phyloP scores from a whole-genome alignment of 371 early-diverging fungal genomes.

The Funneliformis caledonium region DNA sequence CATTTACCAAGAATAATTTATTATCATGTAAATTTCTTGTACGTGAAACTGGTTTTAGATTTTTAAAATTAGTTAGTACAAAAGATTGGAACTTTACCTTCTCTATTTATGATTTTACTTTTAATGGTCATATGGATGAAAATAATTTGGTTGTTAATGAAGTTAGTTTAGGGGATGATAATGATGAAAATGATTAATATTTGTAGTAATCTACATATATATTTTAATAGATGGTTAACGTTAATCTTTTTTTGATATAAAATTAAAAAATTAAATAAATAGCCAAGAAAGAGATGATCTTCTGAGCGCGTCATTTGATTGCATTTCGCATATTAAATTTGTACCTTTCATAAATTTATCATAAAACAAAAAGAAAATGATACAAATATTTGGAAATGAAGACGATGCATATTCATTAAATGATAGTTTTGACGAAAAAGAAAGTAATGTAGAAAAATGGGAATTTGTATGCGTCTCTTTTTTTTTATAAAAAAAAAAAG shows the following conservation, averaged over 20 bases:
- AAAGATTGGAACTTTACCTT: conserved; percentile 49
- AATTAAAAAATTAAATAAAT: too few species aligned
- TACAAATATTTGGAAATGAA: too few species aligned
- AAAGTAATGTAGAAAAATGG: conserved; percentile 35
- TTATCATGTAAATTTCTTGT: conserved; percentile 48
- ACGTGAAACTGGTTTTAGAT: conserved; percentile 54
- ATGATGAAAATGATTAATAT: not conserved
- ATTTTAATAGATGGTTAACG: too few species aligned
- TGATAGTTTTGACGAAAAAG: conserved; percentile 3
- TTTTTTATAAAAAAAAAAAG: not conserved
- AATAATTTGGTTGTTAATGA: not conserved
- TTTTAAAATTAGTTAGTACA: conserved; percentile 52
- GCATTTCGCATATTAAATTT: too few species aligned
- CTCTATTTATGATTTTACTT: conserved; percentile 54
- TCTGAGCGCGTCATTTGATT: too few species aligned
- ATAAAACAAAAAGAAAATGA: too few species aligned
- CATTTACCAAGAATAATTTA: not conserved
- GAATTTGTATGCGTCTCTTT: conserved; percentile 4
- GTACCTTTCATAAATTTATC: too few species aligned
- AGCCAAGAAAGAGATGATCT: too few species aligned
- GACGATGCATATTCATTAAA: not conserved
- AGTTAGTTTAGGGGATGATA: not conserved
- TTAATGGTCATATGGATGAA: conserved; percentile 41
- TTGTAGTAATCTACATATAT: not conserved
- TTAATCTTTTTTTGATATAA: too few species aligned